Evolutionary conservation across 2,329 filamentous ascomycete species (phyloP), one percentile per base, ranked within the genome.

Genomic region (Dactylellina drechsleri): DNA sequence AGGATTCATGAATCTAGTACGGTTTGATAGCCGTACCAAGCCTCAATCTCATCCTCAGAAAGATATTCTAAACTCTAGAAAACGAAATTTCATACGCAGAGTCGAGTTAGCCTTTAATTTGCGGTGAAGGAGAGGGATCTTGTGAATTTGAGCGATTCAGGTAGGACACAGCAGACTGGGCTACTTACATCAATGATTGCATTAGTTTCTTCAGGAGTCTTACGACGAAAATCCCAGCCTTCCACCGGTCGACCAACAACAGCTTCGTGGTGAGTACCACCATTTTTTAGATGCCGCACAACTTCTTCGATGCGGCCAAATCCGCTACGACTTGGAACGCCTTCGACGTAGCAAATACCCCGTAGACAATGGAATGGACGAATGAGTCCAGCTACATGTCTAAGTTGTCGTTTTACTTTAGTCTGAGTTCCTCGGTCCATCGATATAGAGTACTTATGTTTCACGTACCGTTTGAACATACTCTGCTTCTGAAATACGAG

Each of bases 221-320:
- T 59, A n/a, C 28, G 18, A 16, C 56, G 31, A 16, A 59, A 59
- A 20, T 59, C 40, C 56, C 56, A 59, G 15, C 56, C 56, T n/a
- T 59, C 56, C 5, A 59, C 56, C 3, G 56, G 56, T n/a, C 56
- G 31, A 23, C 15, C 12, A 13, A 31, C 10, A 59, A 45, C 18
- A 10, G 31, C 31, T 13, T 45, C 36, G n/a, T 45, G 31, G 16
- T 59, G 31, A 15, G 8, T 16, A 8, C 56, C 20, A 15, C 20
- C 43, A 15, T 45, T 59, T 26, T 43, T 59, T 16, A 59, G 56
- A 59, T 59, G 56, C 3, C 40, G 18, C 8, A 59, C 43, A 45
- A 59, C 36, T 45, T 59, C 56, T 13, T 45, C 56, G 23, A 59
- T 26, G n/a, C 31, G 41, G 18, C 56, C 56, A 45, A 59, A 59